Conservation (phyloP, 768 basidiomycete species). For the Mycena amicta region DNA sequence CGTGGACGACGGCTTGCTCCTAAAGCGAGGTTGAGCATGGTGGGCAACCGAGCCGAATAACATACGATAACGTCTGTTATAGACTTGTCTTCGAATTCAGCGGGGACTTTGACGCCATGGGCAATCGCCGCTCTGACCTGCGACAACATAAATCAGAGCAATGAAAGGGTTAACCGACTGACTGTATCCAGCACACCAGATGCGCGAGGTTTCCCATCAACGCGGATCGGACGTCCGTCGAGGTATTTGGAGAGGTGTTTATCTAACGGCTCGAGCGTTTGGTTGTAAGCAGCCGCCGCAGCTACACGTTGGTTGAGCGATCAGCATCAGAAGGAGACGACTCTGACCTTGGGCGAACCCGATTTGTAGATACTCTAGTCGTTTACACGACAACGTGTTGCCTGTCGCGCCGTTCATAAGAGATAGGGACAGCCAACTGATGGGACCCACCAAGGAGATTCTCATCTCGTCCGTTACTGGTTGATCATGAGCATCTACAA, state of each 20-base stretch:
- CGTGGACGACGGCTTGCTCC: conserved; percentile 74
- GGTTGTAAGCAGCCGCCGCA: conserved; percentile 67
- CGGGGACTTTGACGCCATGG: conserved; percentile 70
- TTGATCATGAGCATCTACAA: conserved; percentile 1
- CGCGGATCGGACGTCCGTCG: conserved; percentile 65
- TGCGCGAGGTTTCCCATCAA: conserved; percentile 76
- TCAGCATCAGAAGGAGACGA: not conserved
- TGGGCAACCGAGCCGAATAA: too few relatives aligned
- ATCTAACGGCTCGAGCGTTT: conserved; percentile 62
- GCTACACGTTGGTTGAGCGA: conserved; percentile 37
- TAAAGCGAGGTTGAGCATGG: too few relatives aligned
- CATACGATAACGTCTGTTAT: conserved; percentile 62
- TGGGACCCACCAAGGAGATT: conserved; percentile 20
- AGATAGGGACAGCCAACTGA: too few relatives aligned
- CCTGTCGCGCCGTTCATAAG: conserved; percentile 30
- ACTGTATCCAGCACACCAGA: conserved; percentile 79
- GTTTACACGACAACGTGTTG: conserved; percentile 69
- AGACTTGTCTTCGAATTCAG: conserved; percentile 67
- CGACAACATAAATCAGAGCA: too few relatives aligned
- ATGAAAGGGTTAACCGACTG: too few relatives aligned
- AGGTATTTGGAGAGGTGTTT: conserved; percentile 68
- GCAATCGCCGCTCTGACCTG: conserved; percentile 65
- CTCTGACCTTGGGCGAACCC: conserved; percentile 65
- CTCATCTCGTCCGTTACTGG: conserved; percentile 20
- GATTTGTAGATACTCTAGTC: conserved; percentile 60